These are phyloP conservation scores for Moelleriella libera DNA, from an alignment of 2,329 filamentous ascomycete species.

Conservation along the genomic window DNA sequence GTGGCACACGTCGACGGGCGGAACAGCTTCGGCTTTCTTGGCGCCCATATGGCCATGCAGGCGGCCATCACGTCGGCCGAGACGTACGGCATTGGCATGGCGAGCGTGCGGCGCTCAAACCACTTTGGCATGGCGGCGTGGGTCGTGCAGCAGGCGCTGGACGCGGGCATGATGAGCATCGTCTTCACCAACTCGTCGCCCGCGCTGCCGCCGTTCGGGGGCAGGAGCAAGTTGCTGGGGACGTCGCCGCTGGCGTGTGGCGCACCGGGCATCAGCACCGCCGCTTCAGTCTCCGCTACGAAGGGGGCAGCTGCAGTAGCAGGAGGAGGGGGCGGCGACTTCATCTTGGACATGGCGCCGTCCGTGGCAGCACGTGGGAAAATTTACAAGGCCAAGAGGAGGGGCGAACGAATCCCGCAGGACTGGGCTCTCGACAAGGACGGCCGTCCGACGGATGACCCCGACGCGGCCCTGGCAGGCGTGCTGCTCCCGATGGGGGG, in stretches of 20 bases:
- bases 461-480: slow-evolving; percentile 53
- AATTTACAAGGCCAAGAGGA: slow-evolving; percentile 53
- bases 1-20: slow-evolving; percentile 53
- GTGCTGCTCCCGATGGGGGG: slow-evolving; percentile 82
- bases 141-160: slow-evolving; percentile 64
- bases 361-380: slow-evolving; percentile 57
- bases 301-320: too few relatives aligned
- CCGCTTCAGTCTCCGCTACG: slow-evolving; percentile 11
- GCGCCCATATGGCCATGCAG: slow-evolving; percentile 51
- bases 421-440: slow-evolving; percentile 66
- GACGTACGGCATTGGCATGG: slow-evolving; percentile 59
- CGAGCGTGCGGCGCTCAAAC: slow-evolving; percentile 61
- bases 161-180: slow-evolving; percentile 55
- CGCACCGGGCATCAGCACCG: slow-evolving; percentile 45
- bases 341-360: slow-evolving; percentile 66
- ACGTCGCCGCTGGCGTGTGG: slow-evolving; percentile 65
- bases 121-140: slow-evolving; percentile 78
- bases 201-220: slow-evolving; percentile 58
- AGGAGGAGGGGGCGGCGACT: slow-evolving; percentile 16
- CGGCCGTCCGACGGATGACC: slow-evolving; percentile 57
- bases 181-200: slow-evolving; percentile 62
- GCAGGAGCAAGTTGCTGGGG: slow-evolving; percentile 53
- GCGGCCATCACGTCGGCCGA: slow-evolving; percentile 53
- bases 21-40: slow-evolving; percentile 65
- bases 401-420: slow-evolving; percentile 53